Evolutionary conservation across 768 basidiomycete species (phyloP).

Genomic region (Suillus luteus): DNA sequence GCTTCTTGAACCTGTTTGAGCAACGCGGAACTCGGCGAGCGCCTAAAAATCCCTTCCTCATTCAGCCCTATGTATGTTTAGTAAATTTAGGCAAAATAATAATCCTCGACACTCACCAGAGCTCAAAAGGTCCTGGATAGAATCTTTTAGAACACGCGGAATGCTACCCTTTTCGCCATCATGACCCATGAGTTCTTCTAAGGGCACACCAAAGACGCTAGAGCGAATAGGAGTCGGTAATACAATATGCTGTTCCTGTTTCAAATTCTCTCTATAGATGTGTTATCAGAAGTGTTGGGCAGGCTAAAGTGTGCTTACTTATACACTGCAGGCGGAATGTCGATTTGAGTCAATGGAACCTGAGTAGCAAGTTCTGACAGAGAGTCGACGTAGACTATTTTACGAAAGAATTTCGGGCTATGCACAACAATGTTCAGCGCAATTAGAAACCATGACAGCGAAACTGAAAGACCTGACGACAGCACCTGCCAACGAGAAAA

Average conservation of each 20-base stretch:
- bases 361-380: slow-evolving; percentile 75
- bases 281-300: slow-evolving; percentile 8
- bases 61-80: slow-evolving; percentile 44
- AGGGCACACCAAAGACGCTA: slow-evolving; percentile 74
- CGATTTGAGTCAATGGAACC: slow-evolving; percentile 85
- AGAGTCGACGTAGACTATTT: slow-evolving; percentile 74
- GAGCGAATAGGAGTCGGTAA: slow-evolving; percentile 65
- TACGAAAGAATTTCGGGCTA: slow-evolving; percentile 89
- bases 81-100: background rate
- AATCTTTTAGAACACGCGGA: slow-evolving; percentile 80
- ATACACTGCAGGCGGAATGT: slow-evolving; percentile 81
- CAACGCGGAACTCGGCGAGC: slow-evolving; percentile 72
- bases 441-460: background rate
- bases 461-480: slow-evolving; percentile 67
- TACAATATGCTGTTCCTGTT: slow-evolving; percentile 67
- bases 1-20: slow-evolving; percentile 79
- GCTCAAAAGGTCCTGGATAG: slow-evolving; percentile 68
- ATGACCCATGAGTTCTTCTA: slow-evolving; percentile 83
- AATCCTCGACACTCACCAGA: slow-evolving; percentile 37
- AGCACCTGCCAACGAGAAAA: slow-evolving; percentile 85
- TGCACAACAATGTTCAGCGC: slow-evolving; percentile 6
- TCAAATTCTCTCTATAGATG: slow-evolving; percentile 69
- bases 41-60: slow-evolving; percentile 80
- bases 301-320: slow-evolving; percentile 50
- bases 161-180: slow-evolving; percentile 81